Conservation (phyloP, 2,329 filamentous ascomycete species). For the Diaporthe amygdali region DNA sequence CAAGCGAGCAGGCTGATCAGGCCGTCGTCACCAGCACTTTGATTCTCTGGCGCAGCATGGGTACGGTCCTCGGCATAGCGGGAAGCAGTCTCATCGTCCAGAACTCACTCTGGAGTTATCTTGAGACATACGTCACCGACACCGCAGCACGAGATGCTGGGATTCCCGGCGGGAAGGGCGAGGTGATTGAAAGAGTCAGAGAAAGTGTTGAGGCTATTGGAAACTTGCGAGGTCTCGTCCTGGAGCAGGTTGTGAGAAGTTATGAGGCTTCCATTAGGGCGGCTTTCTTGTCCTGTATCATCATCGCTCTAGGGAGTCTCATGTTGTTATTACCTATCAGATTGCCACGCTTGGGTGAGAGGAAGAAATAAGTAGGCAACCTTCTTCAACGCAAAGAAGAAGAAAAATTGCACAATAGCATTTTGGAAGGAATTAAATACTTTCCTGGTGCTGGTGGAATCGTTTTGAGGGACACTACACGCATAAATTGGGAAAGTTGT, state of each 20-base stretch:
- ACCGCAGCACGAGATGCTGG: constrained; percentile 50
- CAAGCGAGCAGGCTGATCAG: constrained; percentile 64
- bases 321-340: constrained; percentile 55
- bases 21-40: constrained; percentile 74
- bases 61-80: constrained; percentile 76
- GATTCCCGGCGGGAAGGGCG: constrained; percentile 45
- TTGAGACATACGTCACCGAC: constrained; percentile 57
- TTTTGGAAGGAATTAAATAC: not conserved
- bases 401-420: not conserved
- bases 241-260: constrained; percentile 59
- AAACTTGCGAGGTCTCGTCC: constrained; percentile 48
- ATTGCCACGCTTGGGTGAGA: constrained; percentile 55
- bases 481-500: no score
- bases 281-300: constrained; percentile 49
- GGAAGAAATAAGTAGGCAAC: constrained; percentile 38
- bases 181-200: constrained; percentile 57
- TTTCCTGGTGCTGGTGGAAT: not conserved
- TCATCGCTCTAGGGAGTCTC: constrained; percentile 53
- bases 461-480: no score
- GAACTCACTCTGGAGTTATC: constrained; percentile 67
- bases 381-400: not conserved
- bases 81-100: constrained; percentile 75
- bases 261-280: constrained; percentile 58
- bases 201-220: constrained; percentile 60
- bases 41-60: constrained; percentile 72